A percentile compares a stretch with the other conserved stretches of the same genome.
phyloP scores from a whole-genome alignment of 2,329 filamentous ascomycete genomes.

The Phialophora tarda region DNA sequence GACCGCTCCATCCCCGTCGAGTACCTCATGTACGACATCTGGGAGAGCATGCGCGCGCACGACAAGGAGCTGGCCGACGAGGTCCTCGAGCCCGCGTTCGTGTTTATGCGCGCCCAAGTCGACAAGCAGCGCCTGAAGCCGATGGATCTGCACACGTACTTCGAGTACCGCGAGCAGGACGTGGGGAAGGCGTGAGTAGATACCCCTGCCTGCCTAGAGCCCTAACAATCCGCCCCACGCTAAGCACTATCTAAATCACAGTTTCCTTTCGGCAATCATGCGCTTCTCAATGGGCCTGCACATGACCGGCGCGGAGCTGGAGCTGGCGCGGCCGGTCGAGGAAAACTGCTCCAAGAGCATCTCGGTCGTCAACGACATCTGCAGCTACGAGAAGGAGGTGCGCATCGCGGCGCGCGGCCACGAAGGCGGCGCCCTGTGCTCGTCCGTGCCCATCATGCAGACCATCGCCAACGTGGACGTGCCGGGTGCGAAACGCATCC shows the following conservation, averaged over 20 bases:
- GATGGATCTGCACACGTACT: not conserved
- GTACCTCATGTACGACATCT: not conserved
- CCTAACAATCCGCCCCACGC: too few relatives aligned
- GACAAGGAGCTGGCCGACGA: not conserved
- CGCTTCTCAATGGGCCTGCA: not conserved
- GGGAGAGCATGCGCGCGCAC: not conserved
- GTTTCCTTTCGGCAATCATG: not conserved
- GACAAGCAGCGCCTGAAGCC: not conserved
- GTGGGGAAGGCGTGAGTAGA: not conserved
- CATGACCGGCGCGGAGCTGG: not conserved
- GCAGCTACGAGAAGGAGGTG: not conserved
- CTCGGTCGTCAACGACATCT: not conserved
- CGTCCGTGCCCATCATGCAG: slow-evolving; percentile 1
- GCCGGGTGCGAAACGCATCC: not conserved
- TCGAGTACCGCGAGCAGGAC: not conserved
- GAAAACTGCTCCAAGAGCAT: not conserved
- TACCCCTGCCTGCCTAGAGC: too few relatives aligned
- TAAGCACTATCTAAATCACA: not conserved
- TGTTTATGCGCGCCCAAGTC: not conserved
- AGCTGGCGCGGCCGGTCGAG: not conserved
- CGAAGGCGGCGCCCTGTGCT: not conserved
- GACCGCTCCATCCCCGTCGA: not conserved
- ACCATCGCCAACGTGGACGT: not conserved
- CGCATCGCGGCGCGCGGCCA: not conserved
- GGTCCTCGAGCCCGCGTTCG: not conserved